phyloP scores from a whole-genome alignment of 495 filamentous ascomycete genomes.

The Penicillium pulvis region DNA sequence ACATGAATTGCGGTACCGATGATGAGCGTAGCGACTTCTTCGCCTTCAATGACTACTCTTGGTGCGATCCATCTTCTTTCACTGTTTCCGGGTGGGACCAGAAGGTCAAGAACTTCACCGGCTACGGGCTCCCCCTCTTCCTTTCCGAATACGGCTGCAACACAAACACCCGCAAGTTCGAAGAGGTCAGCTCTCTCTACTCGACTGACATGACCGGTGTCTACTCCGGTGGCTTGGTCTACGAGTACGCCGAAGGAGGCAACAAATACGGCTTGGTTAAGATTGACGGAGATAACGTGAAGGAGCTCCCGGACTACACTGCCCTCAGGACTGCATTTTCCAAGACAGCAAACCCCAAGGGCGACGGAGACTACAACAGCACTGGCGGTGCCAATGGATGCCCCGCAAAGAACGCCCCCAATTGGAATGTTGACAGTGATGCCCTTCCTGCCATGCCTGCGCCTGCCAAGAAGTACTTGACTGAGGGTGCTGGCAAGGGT shows the following conservation, averaged over 20 bases:
- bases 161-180: conserved; percentile 76
- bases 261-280: conserved; percentile 77
- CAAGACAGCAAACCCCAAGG: conserved; percentile 64
- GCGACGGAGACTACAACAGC: conserved; percentile 75
- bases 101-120: conserved; percentile 89
- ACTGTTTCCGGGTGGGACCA: conserved; percentile 77
- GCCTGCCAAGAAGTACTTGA: conserved; percentile 68
- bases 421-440: conserved; percentile 72
- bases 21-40: conserved; percentile 92
- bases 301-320: conserved; percentile 63
- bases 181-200: conserved; percentile 82
- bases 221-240: conserved; percentile 94
- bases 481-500: conserved; percentile 69
- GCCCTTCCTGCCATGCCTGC: conserved; percentile 75
- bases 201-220: conserved; percentile 80
- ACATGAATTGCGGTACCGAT: conserved; percentile 92
- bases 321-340: conserved; percentile 66
- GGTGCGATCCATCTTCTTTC: conserved; percentile 86
- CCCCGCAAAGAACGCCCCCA: conserved; percentile 60
- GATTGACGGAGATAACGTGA: conserved; percentile 59
- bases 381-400: conserved; percentile 66
- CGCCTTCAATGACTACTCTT: conserved; percentile 98
- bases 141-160: conserved; percentile 93
- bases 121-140: conserved; percentile 92
- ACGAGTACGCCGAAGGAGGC: conserved; percentile 85